Conservation (phyloP, 2,329 filamentous ascomycete genomes). For the Purpureocillium lavendulum region DNA sequence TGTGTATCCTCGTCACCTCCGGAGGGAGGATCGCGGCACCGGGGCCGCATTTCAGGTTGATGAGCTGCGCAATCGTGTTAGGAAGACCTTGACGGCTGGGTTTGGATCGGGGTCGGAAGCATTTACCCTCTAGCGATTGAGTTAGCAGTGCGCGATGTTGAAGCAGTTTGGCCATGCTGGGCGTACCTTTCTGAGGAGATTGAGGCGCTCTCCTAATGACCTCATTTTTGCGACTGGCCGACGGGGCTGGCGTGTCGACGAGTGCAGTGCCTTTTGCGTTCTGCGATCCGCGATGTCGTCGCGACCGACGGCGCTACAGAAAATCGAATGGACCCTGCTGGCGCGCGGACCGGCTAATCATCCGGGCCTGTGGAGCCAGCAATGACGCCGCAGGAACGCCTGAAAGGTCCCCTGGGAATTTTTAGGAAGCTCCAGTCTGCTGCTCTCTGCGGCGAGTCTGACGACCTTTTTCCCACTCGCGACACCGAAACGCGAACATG, state of each 20-base stretch:
- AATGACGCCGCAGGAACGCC: too few species aligned
- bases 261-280: too few species aligned
- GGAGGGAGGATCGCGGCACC: slow-evolving; percentile 76
- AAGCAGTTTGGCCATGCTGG: background rate
- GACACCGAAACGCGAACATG: slow-evolving; percentile 20
- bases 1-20: slow-evolving; percentile 64
- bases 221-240: slow-evolving; percentile 21
- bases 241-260: background rate
- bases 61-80: slow-evolving; percentile 45
- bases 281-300: slow-evolving; percentile 1
- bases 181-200: slow-evolving; percentile 64
- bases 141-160: slow-evolving; percentile 9
- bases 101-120: slow-evolving; percentile 2
- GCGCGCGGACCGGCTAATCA: slow-evolving; percentile 14
- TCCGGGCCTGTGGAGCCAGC: slow-evolving; percentile 5
- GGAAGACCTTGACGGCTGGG: slow-evolving; percentile 10
- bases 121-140: slow-evolving; percentile 32
- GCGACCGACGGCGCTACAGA: slow-evolving; percentile 7
- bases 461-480: background rate
- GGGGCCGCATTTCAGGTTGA: slow-evolving; percentile 68
- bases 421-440: background rate
- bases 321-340: slow-evolving; percentile 16
- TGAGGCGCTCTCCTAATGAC: slow-evolving; percentile 59
- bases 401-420: background rate
- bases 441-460: too few species aligned